Evolutionary conservation across 2,329 filamentous ascomycete species (phyloP).

Genomic region (Nemania abortiva): DNA sequence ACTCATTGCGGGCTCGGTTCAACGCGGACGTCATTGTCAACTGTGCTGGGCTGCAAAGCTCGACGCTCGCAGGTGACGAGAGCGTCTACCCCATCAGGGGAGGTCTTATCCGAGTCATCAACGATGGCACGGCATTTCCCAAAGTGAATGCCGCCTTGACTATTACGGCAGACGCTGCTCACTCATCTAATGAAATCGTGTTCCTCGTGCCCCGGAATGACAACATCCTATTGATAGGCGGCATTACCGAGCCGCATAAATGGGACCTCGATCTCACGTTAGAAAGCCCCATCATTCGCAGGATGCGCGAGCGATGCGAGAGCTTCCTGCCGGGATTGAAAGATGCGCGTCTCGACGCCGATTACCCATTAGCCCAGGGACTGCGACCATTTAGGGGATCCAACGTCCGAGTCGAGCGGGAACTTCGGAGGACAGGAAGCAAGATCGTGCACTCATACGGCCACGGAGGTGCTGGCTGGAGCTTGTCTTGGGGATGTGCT

Average conservation of each 20-base stretch:
- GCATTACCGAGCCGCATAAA: slow-evolving; percentile 54
- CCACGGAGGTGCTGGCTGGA: slow-evolving; percentile 60
- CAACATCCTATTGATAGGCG: slow-evolving; percentile 57
- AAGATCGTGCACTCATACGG: slow-evolving; percentile 60
- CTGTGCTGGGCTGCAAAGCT: slow-evolving; percentile 55
- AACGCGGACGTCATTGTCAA: slow-evolving; percentile 59
- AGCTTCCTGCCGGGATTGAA: slow-evolving; percentile 57
- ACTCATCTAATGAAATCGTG: slow-evolving; percentile 55
- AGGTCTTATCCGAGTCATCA: slow-evolving; percentile 59
- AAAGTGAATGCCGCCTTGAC: slow-evolving; percentile 56
- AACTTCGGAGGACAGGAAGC: slow-evolving; percentile 51
- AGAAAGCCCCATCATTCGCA: slow-evolving; percentile 54
- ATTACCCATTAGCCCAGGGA: slow-evolving; percentile 59
- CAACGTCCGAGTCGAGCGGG: slow-evolving; percentile 59
- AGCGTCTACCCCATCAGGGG: slow-evolving; percentile 59
- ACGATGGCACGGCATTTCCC: slow-evolving; percentile 58
- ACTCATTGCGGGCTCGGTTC: slow-evolving; percentile 50
- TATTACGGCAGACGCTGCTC: slow-evolving; percentile 55
- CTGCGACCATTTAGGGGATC: slow-evolving; percentile 55
- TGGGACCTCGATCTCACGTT: slow-evolving; percentile 55
- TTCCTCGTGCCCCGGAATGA: slow-evolving; percentile 60
- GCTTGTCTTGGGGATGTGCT: slow-evolving; percentile 56
- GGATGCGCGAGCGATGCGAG: slow-evolving; percentile 59
- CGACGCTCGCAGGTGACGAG: slow-evolving; percentile 55
- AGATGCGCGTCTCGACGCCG: slow-evolving; percentile 55